Evolutionary conservation across 345 rosid species (phyloP).

Genomic region (Euphorbia peplus): DNA sequence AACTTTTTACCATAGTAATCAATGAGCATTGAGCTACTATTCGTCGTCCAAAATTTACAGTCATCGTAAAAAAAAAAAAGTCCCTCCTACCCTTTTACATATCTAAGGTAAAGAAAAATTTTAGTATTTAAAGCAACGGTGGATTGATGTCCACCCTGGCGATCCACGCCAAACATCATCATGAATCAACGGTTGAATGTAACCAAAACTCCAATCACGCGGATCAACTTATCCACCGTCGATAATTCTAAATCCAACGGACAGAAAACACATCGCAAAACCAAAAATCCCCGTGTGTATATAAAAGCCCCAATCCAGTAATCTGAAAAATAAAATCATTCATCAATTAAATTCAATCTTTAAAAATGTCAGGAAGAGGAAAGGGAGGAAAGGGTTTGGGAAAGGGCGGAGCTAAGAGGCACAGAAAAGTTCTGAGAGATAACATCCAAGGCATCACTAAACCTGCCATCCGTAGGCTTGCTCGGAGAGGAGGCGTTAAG

Average conservation of each 20-base stretch:
- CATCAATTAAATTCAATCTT: not conserved
- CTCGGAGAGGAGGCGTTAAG: slow-evolving; percentile 15
- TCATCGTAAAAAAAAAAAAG: too few relatives aligned
- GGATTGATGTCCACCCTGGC: not conserved
- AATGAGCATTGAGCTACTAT: too few relatives aligned
- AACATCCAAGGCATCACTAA: slow-evolving; percentile 10
- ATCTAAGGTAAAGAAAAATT: too few relatives aligned
- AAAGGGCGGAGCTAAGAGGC: slow-evolving; percentile 20
- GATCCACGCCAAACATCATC: not conserved
- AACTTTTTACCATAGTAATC: too few relatives aligned
- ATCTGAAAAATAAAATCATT: too few relatives aligned
- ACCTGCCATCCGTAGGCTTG: slow-evolving; percentile 8
- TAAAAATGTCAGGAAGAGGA: slow-evolving; percentile 16
- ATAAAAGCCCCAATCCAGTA: slow-evolving; percentile 1
- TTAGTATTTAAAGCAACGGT: too few relatives aligned
- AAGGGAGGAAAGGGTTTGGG: slow-evolving; percentile 14
- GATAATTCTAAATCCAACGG: not conserved
- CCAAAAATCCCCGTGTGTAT: not conserved
- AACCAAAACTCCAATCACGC: not conserved
- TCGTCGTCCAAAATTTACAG: too few relatives aligned
- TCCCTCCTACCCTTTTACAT: too few relatives aligned
- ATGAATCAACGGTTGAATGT: not conserved
- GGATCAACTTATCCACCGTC: not conserved
- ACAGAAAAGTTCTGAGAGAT: slow-evolving; percentile 4
- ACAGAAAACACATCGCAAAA: too few relatives aligned